phyloP scores from a whole-genome alignment of 2,329 filamentous ascomycete genomes.

The Coniochaeta prunicola region DNA sequence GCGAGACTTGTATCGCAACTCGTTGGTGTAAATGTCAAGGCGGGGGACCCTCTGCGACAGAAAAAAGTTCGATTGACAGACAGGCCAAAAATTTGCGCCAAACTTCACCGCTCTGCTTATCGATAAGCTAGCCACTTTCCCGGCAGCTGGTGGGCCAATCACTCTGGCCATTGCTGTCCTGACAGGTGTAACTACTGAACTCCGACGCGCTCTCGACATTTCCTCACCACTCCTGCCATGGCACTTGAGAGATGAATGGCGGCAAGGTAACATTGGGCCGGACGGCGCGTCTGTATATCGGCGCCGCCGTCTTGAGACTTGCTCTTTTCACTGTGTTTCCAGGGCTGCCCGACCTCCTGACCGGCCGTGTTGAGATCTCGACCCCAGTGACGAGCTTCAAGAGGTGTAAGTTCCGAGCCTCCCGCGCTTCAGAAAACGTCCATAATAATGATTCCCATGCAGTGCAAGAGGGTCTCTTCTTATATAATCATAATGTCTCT shows the following conservation, averaged over 20 bases:
- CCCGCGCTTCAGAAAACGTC: no score
- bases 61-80: constrained; percentile 6
- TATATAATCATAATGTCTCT: constrained; percentile 93
- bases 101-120: constrained; percentile 11
- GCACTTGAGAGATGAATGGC: constrained; percentile 23
- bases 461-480: constrained; percentile 95
- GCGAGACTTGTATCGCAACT: constrained; percentile 4
- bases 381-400: constrained; percentile 98
- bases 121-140: constrained; percentile 11
- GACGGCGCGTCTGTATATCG: constrained; percentile 63
- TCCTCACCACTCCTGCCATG: constrained; percentile 10
- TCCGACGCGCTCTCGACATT: constrained; percentile 5
- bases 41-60: not conserved
- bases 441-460: no score
- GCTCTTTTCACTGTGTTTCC: constrained; percentile 77
- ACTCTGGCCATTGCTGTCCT: not conserved
- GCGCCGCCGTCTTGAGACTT: constrained; percentile 72
- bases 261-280: constrained; percentile 29
- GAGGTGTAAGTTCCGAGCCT: constrained; percentile 62
- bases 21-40: not conserved
- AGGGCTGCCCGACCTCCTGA: constrained; percentile 74
- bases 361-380: constrained; percentile 89
- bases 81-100: constrained; percentile 13
- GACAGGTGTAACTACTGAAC: not conserved
- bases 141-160: not conserved